Percentiles rank a stretch among this genome's conserved stretches.
phyloP scores from a whole-genome alignment of 2,329 filamentous ascomycete species.

The Fulvia fulva region DNA sequence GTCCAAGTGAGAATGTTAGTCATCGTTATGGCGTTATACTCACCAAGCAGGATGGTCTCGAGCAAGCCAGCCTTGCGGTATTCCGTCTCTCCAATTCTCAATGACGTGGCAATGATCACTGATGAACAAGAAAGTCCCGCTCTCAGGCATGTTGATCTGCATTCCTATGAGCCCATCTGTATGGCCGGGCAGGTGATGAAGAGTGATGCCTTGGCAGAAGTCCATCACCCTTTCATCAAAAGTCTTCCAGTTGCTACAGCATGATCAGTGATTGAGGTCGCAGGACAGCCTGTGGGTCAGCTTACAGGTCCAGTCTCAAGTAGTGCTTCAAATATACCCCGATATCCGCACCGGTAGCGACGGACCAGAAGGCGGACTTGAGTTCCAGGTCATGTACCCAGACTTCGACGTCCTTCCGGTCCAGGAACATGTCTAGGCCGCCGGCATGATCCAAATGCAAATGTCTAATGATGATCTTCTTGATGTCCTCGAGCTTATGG shows the following conservation, averaged over 20 bases:
- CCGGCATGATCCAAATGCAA: slow-evolving; percentile 36
- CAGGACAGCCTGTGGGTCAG: not conserved
- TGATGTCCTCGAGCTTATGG: slow-evolving; percentile 34
- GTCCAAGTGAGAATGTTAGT: not conserved
- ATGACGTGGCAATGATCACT: slow-evolving; percentile 37
- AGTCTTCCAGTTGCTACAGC: slow-evolving; percentile 34
- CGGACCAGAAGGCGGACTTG: slow-evolving; percentile 32
- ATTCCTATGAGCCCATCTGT: slow-evolving; percentile 36
- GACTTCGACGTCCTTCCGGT: slow-evolving; percentile 34
- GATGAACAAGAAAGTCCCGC: slow-evolving; percentile 34
- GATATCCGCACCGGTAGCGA: slow-evolving; percentile 34
- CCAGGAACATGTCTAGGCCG: slow-evolving; percentile 33
- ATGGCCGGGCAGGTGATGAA: slow-evolving; percentile 37
- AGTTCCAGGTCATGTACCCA: slow-evolving; percentile 34
- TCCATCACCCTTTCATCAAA: slow-evolving; percentile 35
- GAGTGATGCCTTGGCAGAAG: slow-evolving; percentile 33
- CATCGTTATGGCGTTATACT: not conserved
- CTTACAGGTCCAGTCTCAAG: slow-evolving; percentile 31
- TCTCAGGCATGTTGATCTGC: slow-evolving; percentile 35
- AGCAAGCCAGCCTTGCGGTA: slow-evolving; percentile 36
- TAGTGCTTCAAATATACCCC: slow-evolving; percentile 36
- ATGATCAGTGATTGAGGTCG: not conserved
- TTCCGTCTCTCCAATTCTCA: slow-evolving; percentile 36
- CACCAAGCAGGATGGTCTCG: slow-evolving; percentile 34
- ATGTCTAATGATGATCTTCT: slow-evolving; percentile 37